Evolutionary conservation across 2,329 filamentous ascomycete species (phyloP), one percentile per base, ranked within the genome.

Genomic region (Aspergillus intermedius): DNA sequence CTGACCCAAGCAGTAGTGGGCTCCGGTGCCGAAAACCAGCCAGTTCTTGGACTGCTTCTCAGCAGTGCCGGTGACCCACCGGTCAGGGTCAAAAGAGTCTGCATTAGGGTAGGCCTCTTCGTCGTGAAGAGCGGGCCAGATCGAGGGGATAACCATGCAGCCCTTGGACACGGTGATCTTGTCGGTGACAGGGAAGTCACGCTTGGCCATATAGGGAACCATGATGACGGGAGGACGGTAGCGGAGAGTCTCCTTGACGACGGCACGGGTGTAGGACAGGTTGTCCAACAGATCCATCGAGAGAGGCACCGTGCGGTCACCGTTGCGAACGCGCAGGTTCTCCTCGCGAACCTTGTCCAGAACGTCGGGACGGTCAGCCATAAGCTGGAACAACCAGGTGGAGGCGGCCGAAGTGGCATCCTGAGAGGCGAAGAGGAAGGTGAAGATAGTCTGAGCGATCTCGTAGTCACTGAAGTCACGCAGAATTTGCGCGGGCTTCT

Each of bases 201-300:
- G 95, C 84, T 97, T 97, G 56, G 84, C 88, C 53, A 91, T 70
- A 71, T 97, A 97, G 30, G 93, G 93, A 45, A 96, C 88, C 89
- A 98, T 95, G 70, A 96, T 80, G 62, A 98, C 93, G 49, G 93
- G 93, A 55, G 93, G 93, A 49, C 91, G 87, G 77, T 94, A 97
- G 65, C 93, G 88, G 56, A 95, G 81, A 50, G 89, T 85, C 75
- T 95, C 90, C 60, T 87, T 89, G 57, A 97, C 87, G 40, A 95
- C 88, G 37, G 90, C 91, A 50, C 89, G 87, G 40, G 93, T 97
- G 71, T 94, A 96, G 12, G 82, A 81, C 78, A 96, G 82, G 46
- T 86, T 84, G 65, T 97, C 93, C 42, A 97, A 81, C 71, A 93
- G 79, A 50, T 95, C 90, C 77, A 97, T 83, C 58, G 80, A 83